phyloP scores from a whole-genome alignment of 305 asterid genomes.

The Fraxinus albicans region DNA sequence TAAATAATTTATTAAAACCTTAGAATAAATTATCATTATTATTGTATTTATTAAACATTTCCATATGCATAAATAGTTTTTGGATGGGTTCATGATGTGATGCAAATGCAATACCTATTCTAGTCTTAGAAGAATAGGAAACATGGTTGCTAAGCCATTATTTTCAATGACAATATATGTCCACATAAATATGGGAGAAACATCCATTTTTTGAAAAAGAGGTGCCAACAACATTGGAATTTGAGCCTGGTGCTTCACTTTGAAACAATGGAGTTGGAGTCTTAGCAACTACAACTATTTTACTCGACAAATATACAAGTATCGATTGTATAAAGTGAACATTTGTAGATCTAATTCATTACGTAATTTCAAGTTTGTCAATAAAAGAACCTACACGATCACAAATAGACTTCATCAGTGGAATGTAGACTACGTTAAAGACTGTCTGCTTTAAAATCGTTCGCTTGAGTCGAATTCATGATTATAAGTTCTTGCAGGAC shows the following conservation, averaged over 20 bases:
- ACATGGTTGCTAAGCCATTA: not conserved
- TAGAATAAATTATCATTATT: not conserved
- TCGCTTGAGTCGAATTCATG: no score
- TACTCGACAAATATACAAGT: not conserved
- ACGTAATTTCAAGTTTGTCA: not conserved
- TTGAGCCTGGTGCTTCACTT: not conserved
- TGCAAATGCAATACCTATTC: not conserved
- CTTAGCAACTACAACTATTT: no score
- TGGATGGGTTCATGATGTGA: not conserved
- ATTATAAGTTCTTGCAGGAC: no score
- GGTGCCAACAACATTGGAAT: slow-evolving; percentile 17
- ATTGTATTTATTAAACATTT: not conserved
- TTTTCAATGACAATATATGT: slow-evolving; percentile 9
- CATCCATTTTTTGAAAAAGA: slow-evolving; percentile 21
- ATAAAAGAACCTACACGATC: not conserved
- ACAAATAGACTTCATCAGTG: not conserved
- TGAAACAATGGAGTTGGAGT: not conserved
- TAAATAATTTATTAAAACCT: not conserved
- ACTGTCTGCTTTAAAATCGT: no score
- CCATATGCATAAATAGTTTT: not conserved
- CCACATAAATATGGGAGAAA: slow-evolving; percentile 23
- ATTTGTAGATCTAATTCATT: not conserved
- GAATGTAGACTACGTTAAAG: not conserved
- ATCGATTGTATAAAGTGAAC: not conserved
- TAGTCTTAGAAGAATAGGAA: not conserved